phyloP scores from a whole-genome alignment of 78 protist species.

The slime mould (Dictyostelium discoideum) region DNA sequence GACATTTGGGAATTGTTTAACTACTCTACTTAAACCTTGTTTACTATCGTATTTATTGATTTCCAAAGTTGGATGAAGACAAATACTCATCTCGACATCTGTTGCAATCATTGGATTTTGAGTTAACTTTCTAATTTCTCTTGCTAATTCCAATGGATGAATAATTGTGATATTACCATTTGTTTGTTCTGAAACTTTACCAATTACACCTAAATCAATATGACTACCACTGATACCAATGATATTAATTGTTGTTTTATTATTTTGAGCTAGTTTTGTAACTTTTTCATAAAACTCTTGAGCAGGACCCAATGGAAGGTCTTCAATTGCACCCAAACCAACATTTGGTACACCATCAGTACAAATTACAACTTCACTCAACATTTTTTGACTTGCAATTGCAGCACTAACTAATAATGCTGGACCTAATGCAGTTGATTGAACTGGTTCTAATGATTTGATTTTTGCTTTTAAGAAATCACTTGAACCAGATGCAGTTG shows the following conservation, averaged over 20 bases:
- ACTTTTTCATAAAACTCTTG: constrained; percentile 48
- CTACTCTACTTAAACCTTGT: constrained; percentile 34
- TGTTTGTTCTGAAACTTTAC: constrained; percentile 72
- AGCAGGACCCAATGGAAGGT: constrained; percentile 45
- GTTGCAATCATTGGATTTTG: constrained; percentile 80
- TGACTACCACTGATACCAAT: constrained; percentile 77
- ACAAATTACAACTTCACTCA: constrained; percentile 78
- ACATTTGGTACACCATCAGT: constrained; percentile 87
- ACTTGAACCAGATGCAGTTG: neutral
- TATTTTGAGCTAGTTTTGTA: constrained; percentile 10
- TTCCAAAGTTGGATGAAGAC: constrained; percentile 51
- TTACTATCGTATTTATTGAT: constrained; percentile 39
- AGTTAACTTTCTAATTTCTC: constrained; percentile 73
- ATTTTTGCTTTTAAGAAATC: constrained; percentile 31
- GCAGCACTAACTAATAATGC: constrained; percentile 61
- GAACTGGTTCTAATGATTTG: constrained; percentile 50
- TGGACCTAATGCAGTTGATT: constrained; percentile 86
- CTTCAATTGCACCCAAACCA: constrained; percentile 77
- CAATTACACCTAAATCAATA: constrained; percentile 79
- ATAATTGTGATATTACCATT: constrained; percentile 79
- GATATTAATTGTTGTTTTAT: constrained; percentile 31
- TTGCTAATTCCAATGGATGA: constrained; percentile 74
- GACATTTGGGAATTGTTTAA: constrained; percentile 30
- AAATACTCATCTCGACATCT: constrained; percentile 30
- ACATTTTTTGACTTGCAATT: constrained; percentile 54